Evolutionary conservation across 1,284 basidiomycete genomes (phyloP).

Genomic region (Puccinia polysora): DNA sequence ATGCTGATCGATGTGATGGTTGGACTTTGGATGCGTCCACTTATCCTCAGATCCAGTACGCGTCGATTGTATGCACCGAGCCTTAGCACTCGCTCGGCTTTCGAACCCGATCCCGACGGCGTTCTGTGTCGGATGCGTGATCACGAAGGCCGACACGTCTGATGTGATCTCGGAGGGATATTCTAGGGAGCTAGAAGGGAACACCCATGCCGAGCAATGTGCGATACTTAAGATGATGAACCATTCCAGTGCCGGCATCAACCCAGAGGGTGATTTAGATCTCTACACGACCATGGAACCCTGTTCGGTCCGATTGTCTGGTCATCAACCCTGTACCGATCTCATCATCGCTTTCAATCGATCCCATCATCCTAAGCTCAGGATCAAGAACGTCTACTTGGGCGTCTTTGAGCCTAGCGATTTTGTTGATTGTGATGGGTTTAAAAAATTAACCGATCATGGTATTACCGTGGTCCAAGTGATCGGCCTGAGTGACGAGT

Average conservation of each 20-base stretch:
- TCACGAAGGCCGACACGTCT: slow-evolving; percentile 56
- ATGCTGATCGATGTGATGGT: too few species aligned
- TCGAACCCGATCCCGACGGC: slow-evolving; percentile 71
- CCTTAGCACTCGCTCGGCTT: slow-evolving; percentile 68
- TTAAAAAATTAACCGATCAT: slow-evolving; percentile 66
- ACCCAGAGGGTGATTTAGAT: slow-evolving; percentile 59
- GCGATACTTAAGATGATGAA: slow-evolving; percentile 65
- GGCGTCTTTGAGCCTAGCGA: slow-evolving; percentile 90
- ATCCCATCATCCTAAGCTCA: slow-evolving; percentile 53
- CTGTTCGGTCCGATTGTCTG: slow-evolving; percentile 83
- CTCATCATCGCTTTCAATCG: slow-evolving; percentile 64
- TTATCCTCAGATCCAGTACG: slow-evolving; percentile 56
- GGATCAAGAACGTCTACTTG: slow-evolving; percentile 72
- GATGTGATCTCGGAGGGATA: slow-evolving; percentile 72
- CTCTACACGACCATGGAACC: slow-evolving; percentile 97
- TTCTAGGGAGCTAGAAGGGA: slow-evolving; percentile 82
- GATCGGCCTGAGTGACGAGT: slow-evolving; percentile 63
- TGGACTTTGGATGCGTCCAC: too few species aligned
- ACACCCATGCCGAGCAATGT: slow-evolving; percentile 96
- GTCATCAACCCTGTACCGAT: slow-evolving; percentile 77
- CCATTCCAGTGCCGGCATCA: slow-evolving; percentile 48
- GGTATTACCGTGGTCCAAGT: slow-evolving; percentile 74
- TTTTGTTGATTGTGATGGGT: slow-evolving; percentile 89
- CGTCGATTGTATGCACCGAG: slow-evolving; percentile 61
- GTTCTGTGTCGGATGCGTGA: slow-evolving; percentile 89